Base-by-base conservation (phyloP, 495 filamentous ascomycete genomes). In the Terfezia boudieri region DNA sequence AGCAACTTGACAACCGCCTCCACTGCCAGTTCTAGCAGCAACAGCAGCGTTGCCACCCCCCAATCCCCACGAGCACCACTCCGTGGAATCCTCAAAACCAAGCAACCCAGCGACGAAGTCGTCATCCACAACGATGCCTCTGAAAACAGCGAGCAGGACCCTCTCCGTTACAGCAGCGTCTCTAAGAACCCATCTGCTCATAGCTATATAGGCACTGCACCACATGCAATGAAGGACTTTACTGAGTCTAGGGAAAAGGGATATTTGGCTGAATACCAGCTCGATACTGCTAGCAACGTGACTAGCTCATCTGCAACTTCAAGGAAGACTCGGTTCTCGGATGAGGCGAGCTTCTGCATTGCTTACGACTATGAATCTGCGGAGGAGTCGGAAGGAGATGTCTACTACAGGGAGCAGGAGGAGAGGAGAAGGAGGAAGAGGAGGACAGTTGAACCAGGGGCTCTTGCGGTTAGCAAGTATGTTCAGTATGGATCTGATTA, bases 231-330 rank as follows among this genome's bases (percentile, higher is more conserved):
- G 26, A 32, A 32, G 26, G 26, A 32, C 26, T 32, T 32, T 32
- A 32, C 26, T 32, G 26, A 32, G 26, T 32, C 26, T 32, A 32
- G 26, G 7, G 26, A 32, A 32, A 32, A 32, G 26, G 26, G 26
- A 5, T 32, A 32, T 32, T 32, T 32, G 26, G 26, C 26, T 32
- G 26, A 32, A 1, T 32, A 32, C 41, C 41, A 46, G 41, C 41
- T 20, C 41, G 17, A 14, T 46, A 20, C 67, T 67, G 60, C 64
- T 69, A 10, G 50, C 54, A 50, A 68, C 64, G 48, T 66, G 66
- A 9, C 66, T 65, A 22, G 52, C 38, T 23, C 63, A 68, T 37
- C 66, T 64, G 50, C 61, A 54, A 8, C 41, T 4, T 14, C 8
- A 20, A 14, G 41, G 41, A 46, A 46, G 8, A 46, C 41, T 14